A percentile compares a stretch with the other conserved stretches of the same genome.
Evolutionary conservation across 768 basidiomycete genomes (phyloP).

Genomic region (Rhodosporidiobolus sp.): DNA sequence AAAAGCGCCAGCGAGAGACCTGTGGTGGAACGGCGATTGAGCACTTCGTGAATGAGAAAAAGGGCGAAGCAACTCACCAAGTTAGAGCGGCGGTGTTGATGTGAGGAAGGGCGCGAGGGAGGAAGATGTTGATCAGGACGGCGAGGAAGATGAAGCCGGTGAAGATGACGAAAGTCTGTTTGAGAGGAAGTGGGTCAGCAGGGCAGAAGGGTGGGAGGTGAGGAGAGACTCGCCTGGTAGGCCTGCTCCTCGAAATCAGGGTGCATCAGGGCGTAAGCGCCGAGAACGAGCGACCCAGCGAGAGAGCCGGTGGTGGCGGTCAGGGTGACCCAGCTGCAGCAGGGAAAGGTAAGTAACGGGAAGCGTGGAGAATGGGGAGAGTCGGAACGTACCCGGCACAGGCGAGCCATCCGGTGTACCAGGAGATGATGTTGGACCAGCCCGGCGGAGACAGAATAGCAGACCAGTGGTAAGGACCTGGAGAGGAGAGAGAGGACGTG

Average conservation of each 20-base stretch:
- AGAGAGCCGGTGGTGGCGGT: conserved; percentile 31
- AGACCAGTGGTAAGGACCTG: conserved; percentile 27
- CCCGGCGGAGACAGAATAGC: conserved; percentile 22
- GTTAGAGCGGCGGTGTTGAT: conserved; percentile 34
- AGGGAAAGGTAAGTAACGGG: too few relatives aligned
- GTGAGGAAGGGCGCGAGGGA: conserved; percentile 23
- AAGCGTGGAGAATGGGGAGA: too few relatives aligned
- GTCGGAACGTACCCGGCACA: conserved; percentile 4
- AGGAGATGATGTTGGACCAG: not conserved
- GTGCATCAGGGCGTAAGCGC: conserved; percentile 21
- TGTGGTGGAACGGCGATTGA: too few relatives aligned
- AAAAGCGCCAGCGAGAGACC: conserved; percentile 24
- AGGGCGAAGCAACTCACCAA: too few relatives aligned
- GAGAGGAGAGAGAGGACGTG: too few relatives aligned
- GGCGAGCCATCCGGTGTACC: conserved; percentile 32
- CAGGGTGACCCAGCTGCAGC: conserved; percentile 27
- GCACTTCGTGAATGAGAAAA: too few relatives aligned
- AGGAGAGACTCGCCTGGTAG: conserved; percentile 23
- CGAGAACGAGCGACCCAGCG: conserved; percentile 17
- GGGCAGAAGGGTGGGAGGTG: not conserved
- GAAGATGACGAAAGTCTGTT: conserved; percentile 34
- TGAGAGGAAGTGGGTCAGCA: not conserved
- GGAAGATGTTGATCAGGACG: conserved; percentile 30
- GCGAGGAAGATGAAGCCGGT: conserved; percentile 32
- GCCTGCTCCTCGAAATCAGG: conserved; percentile 15